These are phyloP conservation scores for Entelexis paramagnoliae DNA, from an alignment of 1,139 yeast genomes.

Conservation along the genomic window DNA sequence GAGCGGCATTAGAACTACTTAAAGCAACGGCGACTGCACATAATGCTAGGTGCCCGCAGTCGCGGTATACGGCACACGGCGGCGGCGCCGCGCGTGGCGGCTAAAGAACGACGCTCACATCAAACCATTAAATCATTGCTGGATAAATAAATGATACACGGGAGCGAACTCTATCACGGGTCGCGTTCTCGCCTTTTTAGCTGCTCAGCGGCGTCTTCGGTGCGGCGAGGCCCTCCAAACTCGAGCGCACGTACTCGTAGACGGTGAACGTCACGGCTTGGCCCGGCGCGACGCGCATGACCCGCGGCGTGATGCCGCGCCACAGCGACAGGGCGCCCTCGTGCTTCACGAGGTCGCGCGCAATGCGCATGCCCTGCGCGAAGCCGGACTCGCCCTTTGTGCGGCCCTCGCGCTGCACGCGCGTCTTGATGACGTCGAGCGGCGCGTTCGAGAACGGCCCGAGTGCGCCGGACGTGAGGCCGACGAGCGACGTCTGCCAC, in stretches of 20 bases:
- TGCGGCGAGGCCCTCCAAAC: conserved; percentile 37
- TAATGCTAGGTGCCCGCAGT: no score
- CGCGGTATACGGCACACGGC: no score
- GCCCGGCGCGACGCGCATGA: conserved; percentile 99
- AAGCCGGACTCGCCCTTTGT: conserved; percentile 58
- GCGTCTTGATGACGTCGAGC: conserved; percentile 89
- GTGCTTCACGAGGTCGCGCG: conserved; percentile 69
- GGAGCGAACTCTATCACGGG: not conserved
- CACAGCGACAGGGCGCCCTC: conserved; percentile 83
- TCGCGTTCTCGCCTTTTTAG: not conserved
- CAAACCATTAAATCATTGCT: not conserved
- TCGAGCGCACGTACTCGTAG: conserved; percentile 74
- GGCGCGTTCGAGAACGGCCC: conserved; percentile 98
- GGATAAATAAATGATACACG: conserved; percentile 2
- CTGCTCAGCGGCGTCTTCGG: conserved; percentile 3
- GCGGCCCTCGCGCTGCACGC: conserved; percentile 85
- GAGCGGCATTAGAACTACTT: no score
- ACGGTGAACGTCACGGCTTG: conserved; percentile 98
- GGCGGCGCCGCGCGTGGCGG: no score
- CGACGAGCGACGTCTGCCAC: conserved; percentile 89
- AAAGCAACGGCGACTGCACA: no score
- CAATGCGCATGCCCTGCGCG: conserved; percentile 70
- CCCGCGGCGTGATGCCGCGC: conserved; percentile 97
- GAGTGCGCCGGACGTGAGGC: conserved; percentile 87
- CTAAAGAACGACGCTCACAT: no score